A percentile compares a stretch with the other conserved stretches of the same genome.
These are phyloP conservation scores for Protomyces gravidus DNA, from an alignment of 1,139 yeast genomes.

Conservation along the genomic window DNA sequence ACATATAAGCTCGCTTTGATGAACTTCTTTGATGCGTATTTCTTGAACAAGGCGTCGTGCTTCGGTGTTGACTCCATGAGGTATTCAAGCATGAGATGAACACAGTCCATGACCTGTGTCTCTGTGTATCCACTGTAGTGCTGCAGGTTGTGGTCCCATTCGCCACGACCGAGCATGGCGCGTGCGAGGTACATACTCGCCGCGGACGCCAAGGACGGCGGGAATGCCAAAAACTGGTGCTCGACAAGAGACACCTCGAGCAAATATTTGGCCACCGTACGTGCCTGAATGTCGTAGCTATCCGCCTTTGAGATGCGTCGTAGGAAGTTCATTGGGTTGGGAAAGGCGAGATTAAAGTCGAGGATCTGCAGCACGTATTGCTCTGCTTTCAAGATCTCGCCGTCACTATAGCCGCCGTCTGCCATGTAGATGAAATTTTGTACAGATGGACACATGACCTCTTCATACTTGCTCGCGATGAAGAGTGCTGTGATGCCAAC, in stretches of 20 bases:
- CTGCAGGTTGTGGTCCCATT: constrained; percentile 66
- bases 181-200: constrained; percentile 88
- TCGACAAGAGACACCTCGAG: constrained; percentile 79
- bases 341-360: constrained; percentile 76
- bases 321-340: constrained; percentile 90
- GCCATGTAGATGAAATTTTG: constrained; percentile 84
- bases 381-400: constrained; percentile 83
- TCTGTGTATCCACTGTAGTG: constrained; percentile 88
- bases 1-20: constrained; percentile 55
- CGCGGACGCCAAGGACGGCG: constrained; percentile 83
- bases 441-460: constrained; percentile 85
- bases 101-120: constrained; percentile 64
- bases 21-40: constrained; percentile 84
- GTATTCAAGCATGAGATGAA: constrained; percentile 71
- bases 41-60: constrained; percentile 90
- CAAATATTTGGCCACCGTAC: constrained; percentile 86
- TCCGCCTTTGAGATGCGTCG: constrained; percentile 93
- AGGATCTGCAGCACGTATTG: constrained; percentile 67
- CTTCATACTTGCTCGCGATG: constrained; percentile 94
- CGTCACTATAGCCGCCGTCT: constrained; percentile 77
- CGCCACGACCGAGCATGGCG: constrained; percentile 63
- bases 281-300: constrained; percentile 84
- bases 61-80: constrained; percentile 73
- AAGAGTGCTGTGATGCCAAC: constrained; percentile 86
- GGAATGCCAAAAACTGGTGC: constrained; percentile 68